Evolutionary conservation across 1,284 basidiomycete species (phyloP).

Genomic region (Ceratorhiza oryzae-sativae): DNA sequence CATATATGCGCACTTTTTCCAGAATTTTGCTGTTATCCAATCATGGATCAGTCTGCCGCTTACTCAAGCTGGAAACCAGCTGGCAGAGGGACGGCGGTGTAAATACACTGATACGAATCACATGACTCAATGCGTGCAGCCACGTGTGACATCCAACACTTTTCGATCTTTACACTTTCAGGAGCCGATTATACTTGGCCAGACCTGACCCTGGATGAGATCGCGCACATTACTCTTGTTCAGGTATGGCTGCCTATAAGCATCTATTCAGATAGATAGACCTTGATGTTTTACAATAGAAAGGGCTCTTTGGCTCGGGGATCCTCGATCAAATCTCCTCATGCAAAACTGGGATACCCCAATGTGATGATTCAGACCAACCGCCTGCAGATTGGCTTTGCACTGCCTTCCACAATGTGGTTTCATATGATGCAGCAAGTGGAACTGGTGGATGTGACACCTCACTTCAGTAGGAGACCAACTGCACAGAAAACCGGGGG

Average conservation of each 20-base stretch:
- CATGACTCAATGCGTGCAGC: too few species aligned
- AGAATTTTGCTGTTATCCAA: too few species aligned
- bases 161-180: too few species aligned
- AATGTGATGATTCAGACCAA: not conserved
- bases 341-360: not conserved
- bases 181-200: not conserved
- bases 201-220: not conserved
- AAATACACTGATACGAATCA: too few species aligned
- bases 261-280: too few species aligned
- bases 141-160: too few species aligned
- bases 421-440: not conserved
- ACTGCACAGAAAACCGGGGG: not conserved
- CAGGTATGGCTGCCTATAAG: not conserved
- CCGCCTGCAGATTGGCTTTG: not conserved
- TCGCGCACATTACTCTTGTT: not conserved
- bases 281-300: not conserved
- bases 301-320: not conserved
- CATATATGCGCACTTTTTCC: too few species aligned
- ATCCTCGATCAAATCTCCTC: not conserved
- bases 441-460: not conserved
- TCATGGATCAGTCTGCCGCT: too few species aligned
- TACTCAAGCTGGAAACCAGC: too few species aligned
- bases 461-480: not conserved
- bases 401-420: not conserved
- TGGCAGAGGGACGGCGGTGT: too few species aligned